Evolutionary conservation across 176 grass and related monocot genomes (phyloP), one percentile per base, ranked within the genome.

Genomic region (Poa pratensis): DNA sequence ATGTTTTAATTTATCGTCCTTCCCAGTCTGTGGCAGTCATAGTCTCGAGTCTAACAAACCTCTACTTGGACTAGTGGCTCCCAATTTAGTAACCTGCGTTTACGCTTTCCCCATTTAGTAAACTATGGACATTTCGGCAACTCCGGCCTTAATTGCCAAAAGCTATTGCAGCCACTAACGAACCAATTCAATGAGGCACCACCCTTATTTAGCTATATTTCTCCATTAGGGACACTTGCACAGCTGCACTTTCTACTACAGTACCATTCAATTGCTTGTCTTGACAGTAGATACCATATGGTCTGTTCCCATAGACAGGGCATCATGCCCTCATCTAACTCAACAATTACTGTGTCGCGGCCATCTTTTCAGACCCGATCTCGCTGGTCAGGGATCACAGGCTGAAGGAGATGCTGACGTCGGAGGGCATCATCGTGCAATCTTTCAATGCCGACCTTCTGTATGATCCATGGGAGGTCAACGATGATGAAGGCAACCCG

Each of bases 371-470:
- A 98, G 96, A 98, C 51, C 96, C 96, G 1, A 81, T 98, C 17
- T 98, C 96, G 26, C 87, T 98, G 83, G 89, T 92, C 48, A 90
- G 96, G 77, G 96, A 95, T 48, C 96, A 95, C 85, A 53, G 57
- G 53, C 64, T 98, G 64, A 98, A 98, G 90, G 93, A 95, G 80
- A 87, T 87, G 72, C 79, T 98, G 30, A 81, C 65, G 26, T 53
- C 82, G 11, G 86, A 85, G 86, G 96, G 96, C 86, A 84, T 95
- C 66, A 30, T 82, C 18, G 96, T 98, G 71, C 89, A 81, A 45
- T 92, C 96, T 45, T 98, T 94, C 84, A 98, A 98, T 84, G 93
- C 93, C 0, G 96, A 98, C 46, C 87, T 98, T 69, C 88, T 98
- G 39, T 99, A 99, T 4, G 93, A 99, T 51, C 93, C 93, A 10